Percentiles rank a stretch among this genome's conserved stretches.
Conservation (phyloP, 2,329 filamentous ascomycete species). For the Alternaria longipes region DNA sequence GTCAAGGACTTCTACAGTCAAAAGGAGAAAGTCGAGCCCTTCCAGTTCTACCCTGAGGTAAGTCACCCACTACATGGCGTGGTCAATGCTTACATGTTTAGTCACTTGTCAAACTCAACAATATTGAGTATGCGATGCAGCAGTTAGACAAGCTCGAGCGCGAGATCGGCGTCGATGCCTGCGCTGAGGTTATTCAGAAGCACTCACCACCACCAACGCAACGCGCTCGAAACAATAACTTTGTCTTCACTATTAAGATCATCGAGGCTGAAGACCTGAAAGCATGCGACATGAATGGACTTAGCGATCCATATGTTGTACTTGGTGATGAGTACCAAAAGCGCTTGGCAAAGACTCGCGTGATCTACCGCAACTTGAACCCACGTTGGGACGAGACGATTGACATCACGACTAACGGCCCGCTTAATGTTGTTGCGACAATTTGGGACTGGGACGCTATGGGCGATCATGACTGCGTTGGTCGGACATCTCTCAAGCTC, state of each 20-base stretch:
- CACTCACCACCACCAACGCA: constrained; percentile 76
- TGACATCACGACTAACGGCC: constrained; percentile 90
- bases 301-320: constrained; percentile 96
- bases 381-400: constrained; percentile 97
- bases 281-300: constrained; percentile 93
- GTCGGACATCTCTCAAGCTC: constrained; percentile 95
- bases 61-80: constrained; percentile 34
- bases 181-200: constrained; percentile 80
- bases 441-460: constrained; percentile 99
- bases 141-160: constrained; percentile 91
- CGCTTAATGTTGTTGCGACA: constrained; percentile 93
- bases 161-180: constrained; percentile 89
- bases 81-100: constrained; percentile 49
- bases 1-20: constrained; percentile 93
- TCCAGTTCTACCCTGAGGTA: constrained; percentile 94
- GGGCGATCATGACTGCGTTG: constrained; percentile 96
- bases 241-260: constrained; percentile 98
- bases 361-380: constrained; percentile 88
- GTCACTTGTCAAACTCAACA: constrained; percentile 98
- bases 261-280: constrained; percentile 98
- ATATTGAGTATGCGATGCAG: constrained; percentile 92
- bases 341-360: constrained; percentile 90
- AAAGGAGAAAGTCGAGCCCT: constrained; percentile 93
- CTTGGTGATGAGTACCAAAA: constrained; percentile 98
- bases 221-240: constrained; percentile 78